Conservation (phyloP, 2,329 filamentous ascomycete genomes). For the Claviceps sorghi region DNA sequence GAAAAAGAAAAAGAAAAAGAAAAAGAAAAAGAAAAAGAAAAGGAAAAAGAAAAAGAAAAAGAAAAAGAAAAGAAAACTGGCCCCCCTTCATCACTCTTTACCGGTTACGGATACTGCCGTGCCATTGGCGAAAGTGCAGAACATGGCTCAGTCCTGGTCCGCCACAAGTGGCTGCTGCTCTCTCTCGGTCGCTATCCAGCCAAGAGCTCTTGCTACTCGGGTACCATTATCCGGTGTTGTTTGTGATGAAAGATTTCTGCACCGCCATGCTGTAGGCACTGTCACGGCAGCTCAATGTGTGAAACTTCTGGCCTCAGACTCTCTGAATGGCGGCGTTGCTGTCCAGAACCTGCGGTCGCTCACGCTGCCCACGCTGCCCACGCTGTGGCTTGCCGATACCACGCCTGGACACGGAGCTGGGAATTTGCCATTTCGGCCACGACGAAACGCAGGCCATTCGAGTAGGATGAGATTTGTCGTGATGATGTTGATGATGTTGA, state of each 20-base stretch:
- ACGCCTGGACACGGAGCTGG: not conserved
- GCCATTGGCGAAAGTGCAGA: conserved; percentile 19
- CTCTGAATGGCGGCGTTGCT: not conserved
- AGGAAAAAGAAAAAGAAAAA: too few relatives aligned
- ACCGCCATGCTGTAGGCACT: not conserved
- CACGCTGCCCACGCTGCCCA: too few relatives aligned
- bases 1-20: not conserved
- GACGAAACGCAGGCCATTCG: not conserved
- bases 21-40: not conserved
- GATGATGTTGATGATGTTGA: not conserved
- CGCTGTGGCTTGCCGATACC: not conserved
- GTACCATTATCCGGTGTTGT: not conserved
- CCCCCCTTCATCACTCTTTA: conserved; percentile 4
- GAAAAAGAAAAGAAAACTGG: not conserved
- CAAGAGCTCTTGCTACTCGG: not conserved
- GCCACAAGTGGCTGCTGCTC: conserved; percentile 6
- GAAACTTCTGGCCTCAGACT: too few relatives aligned
- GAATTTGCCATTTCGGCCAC: not conserved
- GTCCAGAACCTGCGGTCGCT: not conserved
- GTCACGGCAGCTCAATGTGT: not conserved
- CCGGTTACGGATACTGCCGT: conserved; percentile 19
- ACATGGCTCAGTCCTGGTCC: conserved; percentile 13
- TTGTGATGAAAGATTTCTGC: not conserved
- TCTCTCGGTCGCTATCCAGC: not conserved
- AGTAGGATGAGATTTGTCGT: not conserved